Percentiles rank a stretch among this genome's conserved stretches.
These are phyloP conservation scores for Aspergillus felis DNA, from an alignment of 2,329 filamentous ascomycete species.

Conservation along the genomic window DNA sequence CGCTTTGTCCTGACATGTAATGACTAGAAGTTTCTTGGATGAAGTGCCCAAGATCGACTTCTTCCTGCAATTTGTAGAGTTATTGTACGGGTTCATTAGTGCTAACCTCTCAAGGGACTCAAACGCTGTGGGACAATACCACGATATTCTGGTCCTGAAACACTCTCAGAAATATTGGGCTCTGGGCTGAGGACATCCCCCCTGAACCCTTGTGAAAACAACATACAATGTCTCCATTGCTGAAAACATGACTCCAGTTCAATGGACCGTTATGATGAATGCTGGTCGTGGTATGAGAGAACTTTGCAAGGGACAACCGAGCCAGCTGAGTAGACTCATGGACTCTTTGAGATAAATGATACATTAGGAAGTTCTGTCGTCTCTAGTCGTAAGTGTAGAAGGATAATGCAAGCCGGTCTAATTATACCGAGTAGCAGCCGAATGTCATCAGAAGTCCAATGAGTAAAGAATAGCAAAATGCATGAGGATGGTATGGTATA, in stretches of 20 bases:
- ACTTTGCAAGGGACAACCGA: conserved; percentile 37
- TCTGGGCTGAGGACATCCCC: conserved; percentile 2
- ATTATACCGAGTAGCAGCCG: not conserved
- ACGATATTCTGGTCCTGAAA: conserved; percentile 31
- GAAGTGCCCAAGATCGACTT: conserved; percentile 37
- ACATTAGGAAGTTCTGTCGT: conserved; percentile 6
- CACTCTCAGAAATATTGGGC: conserved; percentile 31
- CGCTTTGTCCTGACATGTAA: conserved; percentile 12
- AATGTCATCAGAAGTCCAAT: not conserved
- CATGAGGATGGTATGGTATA: not conserved
- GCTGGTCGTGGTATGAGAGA: conserved; percentile 42
- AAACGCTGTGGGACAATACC: conserved; percentile 23
- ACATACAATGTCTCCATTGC: conserved; percentile 32
- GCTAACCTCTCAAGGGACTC: not conserved
- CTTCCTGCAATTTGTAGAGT: conserved; percentile 30
- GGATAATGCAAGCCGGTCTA: not conserved
- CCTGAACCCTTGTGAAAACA: conserved; percentile 30
- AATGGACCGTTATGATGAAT: conserved; percentile 35
- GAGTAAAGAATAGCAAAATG: not conserved
- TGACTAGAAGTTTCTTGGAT: conserved; percentile 21
- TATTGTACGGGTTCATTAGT: not conserved
- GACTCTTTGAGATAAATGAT: conserved; percentile 5
- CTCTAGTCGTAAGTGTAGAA: not conserved
- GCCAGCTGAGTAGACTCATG: conserved; percentile 12
- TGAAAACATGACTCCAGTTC: conserved; percentile 43